These are phyloP conservation scores for Aspergillus diversus DNA, from an alignment of 495 filamentous ascomycete genomes.

Conservation along the genomic window DNA sequence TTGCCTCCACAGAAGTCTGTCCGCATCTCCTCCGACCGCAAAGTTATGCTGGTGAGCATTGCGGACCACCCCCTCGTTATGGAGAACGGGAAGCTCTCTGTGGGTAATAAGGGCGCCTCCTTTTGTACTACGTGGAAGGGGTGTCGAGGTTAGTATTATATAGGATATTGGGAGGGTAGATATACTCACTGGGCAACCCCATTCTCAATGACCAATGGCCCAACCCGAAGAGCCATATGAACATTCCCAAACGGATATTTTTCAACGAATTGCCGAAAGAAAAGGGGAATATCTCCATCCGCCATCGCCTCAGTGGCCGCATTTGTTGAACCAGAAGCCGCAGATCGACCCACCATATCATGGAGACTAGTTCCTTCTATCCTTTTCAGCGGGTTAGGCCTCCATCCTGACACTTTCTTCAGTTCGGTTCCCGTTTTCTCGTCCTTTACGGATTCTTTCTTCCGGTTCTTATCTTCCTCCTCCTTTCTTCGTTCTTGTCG, in stretches of 20 bases:
- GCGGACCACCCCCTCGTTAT: conserved; percentile 3
- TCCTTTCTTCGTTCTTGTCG: too few relatives aligned
- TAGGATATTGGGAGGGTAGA: too few relatives aligned
- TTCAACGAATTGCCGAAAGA: conserved; percentile 31
- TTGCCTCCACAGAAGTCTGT: conserved; percentile 23
- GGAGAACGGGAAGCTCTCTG: conserved; percentile 24
- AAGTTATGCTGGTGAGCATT: neutral
- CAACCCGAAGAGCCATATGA: conserved; percentile 46
- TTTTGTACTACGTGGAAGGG: conserved; percentile 25
- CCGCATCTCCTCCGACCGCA: neutral
- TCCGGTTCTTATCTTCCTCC: too few relatives aligned
- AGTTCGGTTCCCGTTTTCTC: too few relatives aligned
- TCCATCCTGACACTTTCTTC: too few relatives aligned
- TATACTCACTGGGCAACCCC: conserved; percentile 32
- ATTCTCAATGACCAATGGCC: conserved; percentile 47
- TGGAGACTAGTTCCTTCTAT: too few relatives aligned
- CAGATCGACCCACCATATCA: too few relatives aligned
- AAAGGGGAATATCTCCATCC: conserved; percentile 36
- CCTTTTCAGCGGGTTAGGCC: too few relatives aligned
- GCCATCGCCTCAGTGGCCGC: neutral
- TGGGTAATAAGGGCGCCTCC: conserved; percentile 35
- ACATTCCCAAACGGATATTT: conserved; percentile 41
- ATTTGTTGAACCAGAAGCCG: too few relatives aligned
- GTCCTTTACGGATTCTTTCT: too few relatives aligned
- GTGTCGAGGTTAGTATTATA: neutral